Evolutionary conservation across 192 early-diverging fungal species (phyloP).

Genomic region (Backusella sp.): DNA sequence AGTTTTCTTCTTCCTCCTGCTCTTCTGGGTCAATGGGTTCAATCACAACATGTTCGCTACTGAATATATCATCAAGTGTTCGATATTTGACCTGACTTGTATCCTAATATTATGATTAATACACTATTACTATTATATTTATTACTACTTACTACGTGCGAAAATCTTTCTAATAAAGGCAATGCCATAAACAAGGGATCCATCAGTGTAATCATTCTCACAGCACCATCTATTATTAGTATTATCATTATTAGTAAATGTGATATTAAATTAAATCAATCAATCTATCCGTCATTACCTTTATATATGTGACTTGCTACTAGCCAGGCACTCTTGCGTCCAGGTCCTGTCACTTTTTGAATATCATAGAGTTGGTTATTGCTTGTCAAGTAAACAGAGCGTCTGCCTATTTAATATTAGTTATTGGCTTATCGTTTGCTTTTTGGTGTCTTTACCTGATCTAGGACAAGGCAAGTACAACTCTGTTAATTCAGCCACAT

Average conservation of each 20-base stretch:
- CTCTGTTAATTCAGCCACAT: slow-evolving; percentile 5
- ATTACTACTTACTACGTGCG: not conserved
- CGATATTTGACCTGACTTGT: not conserved
- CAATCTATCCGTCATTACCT: not conserved
- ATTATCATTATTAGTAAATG: not conserved
- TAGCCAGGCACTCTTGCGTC: slow-evolving; percentile 9
- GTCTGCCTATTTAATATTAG: not conserved
- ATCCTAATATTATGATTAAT: not conserved
- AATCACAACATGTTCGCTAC: not conserved
- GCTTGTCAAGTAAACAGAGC: not conserved
- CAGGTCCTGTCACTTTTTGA: slow-evolving; percentile 18
- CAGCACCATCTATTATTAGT: not conserved
- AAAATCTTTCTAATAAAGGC: not conserved
- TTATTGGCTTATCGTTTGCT: not conserved
- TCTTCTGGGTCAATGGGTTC: not conserved
- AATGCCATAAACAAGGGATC: slow-evolving; percentile 19
- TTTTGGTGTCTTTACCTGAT: not conserved
- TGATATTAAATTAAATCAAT: not conserved
- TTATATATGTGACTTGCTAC: slow-evolving; percentile 9
- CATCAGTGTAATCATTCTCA: slow-evolving; percentile 8
- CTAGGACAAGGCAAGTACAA: slow-evolving; percentile 11
- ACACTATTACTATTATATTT: too few relatives aligned
- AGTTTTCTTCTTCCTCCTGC: not conserved
- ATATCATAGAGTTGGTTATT: slow-evolving; percentile 11
- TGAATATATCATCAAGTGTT: slow-evolving; percentile 16